These are phyloP conservation scores for Aspergillus quadricinctus DNA, from an alignment of 2,329 filamentous ascomycete genomes.

Conservation along the genomic window DNA sequence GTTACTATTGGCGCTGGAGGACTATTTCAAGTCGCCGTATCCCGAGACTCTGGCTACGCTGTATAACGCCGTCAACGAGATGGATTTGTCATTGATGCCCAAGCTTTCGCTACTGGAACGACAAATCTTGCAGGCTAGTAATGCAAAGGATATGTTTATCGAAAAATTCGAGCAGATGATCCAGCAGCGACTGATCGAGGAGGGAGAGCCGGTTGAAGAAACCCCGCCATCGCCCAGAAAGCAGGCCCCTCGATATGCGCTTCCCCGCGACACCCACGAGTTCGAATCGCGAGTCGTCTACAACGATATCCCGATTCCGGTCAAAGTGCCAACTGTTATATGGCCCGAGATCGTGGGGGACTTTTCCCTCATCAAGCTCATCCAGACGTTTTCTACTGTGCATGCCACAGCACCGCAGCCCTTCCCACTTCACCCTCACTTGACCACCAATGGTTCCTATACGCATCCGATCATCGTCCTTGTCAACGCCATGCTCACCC, in stretches of 20 bases:
- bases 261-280: conserved; percentile 93
- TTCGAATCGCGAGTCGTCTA: conserved; percentile 95
- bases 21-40: conserved; percentile 91
- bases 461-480: conserved; percentile 95
- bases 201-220: conserved; percentile 38
- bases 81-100: conserved; percentile 94
- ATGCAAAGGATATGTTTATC: conserved; percentile 92
- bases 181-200: conserved; percentile 70
- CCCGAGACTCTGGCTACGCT: conserved; percentile 82
- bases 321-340: conserved; percentile 90
- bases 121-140: conserved; percentile 80
- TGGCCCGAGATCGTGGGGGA: conserved; percentile 96
- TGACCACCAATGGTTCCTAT: conserved; percentile 83
- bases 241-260: conserved; percentile 62
- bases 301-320: conserved; percentile 92
- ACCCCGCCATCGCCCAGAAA: conserved; percentile 50
- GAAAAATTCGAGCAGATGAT: conserved; percentile 98
- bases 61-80: conserved; percentile 89
- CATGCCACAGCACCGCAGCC: conserved; percentile 80
- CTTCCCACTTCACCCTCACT: conserved; percentile 81
- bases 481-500: conserved; percentile 88
- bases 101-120: conserved; percentile 77
- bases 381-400: conserved; percentile 83
- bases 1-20: conserved; percentile 82
- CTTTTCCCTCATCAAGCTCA: conserved; percentile 94